Evolutionary conservation across 1,284 basidiomycete species (phyloP), one percentile per base, ranked within the genome.

Genomic region (Apiotrichum gamsii): DNA sequence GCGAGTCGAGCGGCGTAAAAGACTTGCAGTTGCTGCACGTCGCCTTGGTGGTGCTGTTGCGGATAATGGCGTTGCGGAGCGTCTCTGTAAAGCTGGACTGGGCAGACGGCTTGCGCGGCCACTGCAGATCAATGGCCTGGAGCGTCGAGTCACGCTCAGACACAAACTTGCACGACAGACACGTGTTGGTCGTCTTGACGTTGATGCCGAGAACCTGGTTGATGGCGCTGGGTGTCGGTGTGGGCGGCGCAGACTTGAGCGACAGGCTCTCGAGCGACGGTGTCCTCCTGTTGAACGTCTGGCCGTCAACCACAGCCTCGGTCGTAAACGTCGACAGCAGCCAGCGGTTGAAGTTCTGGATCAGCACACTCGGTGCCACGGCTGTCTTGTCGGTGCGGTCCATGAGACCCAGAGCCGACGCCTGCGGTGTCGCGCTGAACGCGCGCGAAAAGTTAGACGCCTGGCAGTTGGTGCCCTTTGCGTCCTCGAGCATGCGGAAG

Each of bases 391-490:
- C 80, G 57, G 85, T 87, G 13, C 21, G 21, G 64, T 98, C 94
- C 58, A 96, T 82, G 28, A 97, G 77, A 29, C 93, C 90, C 21
- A 97, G 82, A 9, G 87, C 84, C 50, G 85, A 84, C 15, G 85
- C 83, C 72, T 93, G 87, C 18, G 75, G 74, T 24, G 74, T 78
- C 18, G 84, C 82, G 15, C 87, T 85, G 39, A 97, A 87, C 0
- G 91, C 87, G 67, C 90, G 85, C 64, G 93, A 93, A 61, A 97
- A 96, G 71, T 98, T 98, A 66, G 85, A 90, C 5, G 91, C 84
- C 68, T 97, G 95, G 64, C 94, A 97, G 62, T 98, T 97, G 16
- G 81, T 89, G 1, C 94, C 95, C 41, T 78, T 79, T 0, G 94
- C 95, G 63, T 97, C 91, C 67, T 94, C 88, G 21, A 99, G 78